A percentile compares a stretch with the other conserved stretches of the same genome.
Evolutionary conservation across 1,139 yeast genomes (phyloP).

Genomic region (Lodderomyces elongisporus): DNA sequence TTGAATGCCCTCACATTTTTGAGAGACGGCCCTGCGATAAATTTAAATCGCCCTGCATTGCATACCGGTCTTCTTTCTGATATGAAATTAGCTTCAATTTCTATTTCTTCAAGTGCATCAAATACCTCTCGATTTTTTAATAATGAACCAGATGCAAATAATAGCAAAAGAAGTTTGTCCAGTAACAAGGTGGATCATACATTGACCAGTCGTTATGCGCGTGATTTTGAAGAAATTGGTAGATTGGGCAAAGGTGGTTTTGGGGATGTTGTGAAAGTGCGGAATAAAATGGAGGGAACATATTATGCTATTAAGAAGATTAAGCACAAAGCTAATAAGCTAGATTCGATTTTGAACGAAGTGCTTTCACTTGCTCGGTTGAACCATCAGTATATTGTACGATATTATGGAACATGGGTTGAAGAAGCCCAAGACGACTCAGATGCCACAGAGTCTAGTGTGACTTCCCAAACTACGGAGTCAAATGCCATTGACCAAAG

Average conservation of each 20-base stretch:
- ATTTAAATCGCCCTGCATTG: neutral
- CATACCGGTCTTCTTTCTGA: neutral
- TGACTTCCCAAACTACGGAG: conserved; percentile 2
- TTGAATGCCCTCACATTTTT: conserved; percentile 77
- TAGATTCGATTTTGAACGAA: conserved; percentile 80
- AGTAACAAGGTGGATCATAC: neutral
- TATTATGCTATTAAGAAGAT: conserved; percentile 93
- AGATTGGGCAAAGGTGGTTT: conserved; percentile 93
- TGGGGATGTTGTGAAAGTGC: conserved; percentile 94
- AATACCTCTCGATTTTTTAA: neutral
- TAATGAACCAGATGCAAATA: neutral
- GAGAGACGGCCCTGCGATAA: conserved; percentile 53
- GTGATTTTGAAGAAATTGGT: conserved; percentile 92
- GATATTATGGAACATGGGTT: conserved; percentile 97
- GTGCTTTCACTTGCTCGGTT: conserved; percentile 87
- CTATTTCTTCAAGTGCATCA: neutral
- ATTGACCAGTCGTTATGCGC: conserved; percentile 31
- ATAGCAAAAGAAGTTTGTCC: neutral
- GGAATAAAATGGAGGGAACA: conserved; percentile 89
- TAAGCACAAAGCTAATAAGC: conserved; percentile 71
- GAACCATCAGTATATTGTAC: conserved; percentile 91
- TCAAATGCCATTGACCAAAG: too few species aligned
- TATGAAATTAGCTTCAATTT: neutral
- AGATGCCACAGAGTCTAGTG: neutral
- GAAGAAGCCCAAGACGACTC: conserved; percentile 51